A percentile compares a stretch with the other conserved stretches of the same genome.
Conservation (phyloP, 495 filamentous ascomycete species). For the Hypoxylon perforatum region DNA sequence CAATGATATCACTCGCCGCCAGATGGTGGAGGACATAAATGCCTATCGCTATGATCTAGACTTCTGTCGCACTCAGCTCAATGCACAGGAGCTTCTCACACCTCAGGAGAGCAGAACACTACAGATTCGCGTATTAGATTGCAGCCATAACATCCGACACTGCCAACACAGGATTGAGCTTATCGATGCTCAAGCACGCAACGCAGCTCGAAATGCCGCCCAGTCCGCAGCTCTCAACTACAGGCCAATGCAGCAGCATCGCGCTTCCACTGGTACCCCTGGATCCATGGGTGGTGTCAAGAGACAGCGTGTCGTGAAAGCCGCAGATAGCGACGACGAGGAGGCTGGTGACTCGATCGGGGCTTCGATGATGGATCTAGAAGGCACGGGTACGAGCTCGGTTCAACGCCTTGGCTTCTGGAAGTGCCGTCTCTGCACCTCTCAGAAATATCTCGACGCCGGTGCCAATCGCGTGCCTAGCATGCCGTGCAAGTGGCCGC, state of each 20-base stretch:
- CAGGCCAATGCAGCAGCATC: conserved; percentile 4
- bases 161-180: conserved; percentile 53
- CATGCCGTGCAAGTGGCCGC: conserved; percentile 58
- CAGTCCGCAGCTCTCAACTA: background rate
- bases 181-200: conserved; percentile 38
- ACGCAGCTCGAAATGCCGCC: background rate
- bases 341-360: conserved; percentile 3
- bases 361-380: background rate
- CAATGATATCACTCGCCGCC: conserved; percentile 53
- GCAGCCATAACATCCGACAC: conserved; percentile 55
- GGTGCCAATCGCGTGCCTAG: conserved; percentile 53
- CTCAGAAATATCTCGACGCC: conserved; percentile 53
- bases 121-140: conserved; percentile 54
- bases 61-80: conserved; percentile 51
- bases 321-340: conserved; percentile 27
- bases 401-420: conserved; percentile 58
- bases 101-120: conserved; percentile 55
- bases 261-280: conserved; percentile 5
- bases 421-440: conserved; percentile 57
- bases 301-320: conserved; percentile 16
- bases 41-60: conserved; percentile 55
- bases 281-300: conserved; percentile 16
- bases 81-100: conserved; percentile 45
- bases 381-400: conserved; percentile 5
- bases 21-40: conserved; percentile 55